These are phyloP conservation scores for Dactylella cylindrospora DNA, from an alignment of 2,329 filamentous ascomycete genomes.

Conservation along the genomic window DNA sequence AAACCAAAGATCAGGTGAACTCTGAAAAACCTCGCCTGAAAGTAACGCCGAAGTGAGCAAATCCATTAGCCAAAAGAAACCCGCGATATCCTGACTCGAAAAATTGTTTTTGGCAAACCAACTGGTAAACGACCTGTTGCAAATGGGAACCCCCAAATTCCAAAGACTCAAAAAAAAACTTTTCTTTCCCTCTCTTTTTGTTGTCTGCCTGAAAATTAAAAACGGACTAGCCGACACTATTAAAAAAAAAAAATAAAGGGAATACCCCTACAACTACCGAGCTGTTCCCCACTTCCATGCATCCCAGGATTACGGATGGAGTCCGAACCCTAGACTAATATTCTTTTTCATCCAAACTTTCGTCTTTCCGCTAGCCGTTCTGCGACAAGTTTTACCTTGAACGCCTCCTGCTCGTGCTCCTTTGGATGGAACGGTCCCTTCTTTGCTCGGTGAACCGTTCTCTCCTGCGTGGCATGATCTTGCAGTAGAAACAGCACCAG, in stretches of 20 bases:
- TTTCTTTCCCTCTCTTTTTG: slow-evolving; percentile 3
- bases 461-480: slow-evolving; percentile 35
- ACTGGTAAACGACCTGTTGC: too few species aligned
- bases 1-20: too few species aligned
- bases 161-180: not conserved
- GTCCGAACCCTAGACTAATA: slow-evolving; percentile 3
- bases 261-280: not conserved
- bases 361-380: not conserved
- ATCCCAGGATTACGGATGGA: slow-evolving; percentile 1
- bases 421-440: not conserved
- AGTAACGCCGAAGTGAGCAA: too few species aligned
- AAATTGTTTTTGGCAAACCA: slow-evolving; percentile 1
- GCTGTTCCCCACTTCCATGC: too few species aligned
- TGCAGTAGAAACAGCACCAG: slow-evolving; percentile 41
- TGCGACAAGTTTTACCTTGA: not conserved
- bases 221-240: slow-evolving; percentile 14
- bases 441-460: slow-evolving; percentile 7
- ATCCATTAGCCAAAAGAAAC: too few species aligned
- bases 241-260: not conserved
- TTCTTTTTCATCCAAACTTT: slow-evolving; percentile 2
- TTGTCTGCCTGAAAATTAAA: too few species aligned
- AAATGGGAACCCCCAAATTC: not conserved
- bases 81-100: too few species aligned
- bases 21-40: too few species aligned
- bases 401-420: slow-evolving; percentile 9